Evolutionary conservation across 2,329 filamentous ascomycete species (phyloP).

Genomic region (Penicillium polonicum): DNA sequence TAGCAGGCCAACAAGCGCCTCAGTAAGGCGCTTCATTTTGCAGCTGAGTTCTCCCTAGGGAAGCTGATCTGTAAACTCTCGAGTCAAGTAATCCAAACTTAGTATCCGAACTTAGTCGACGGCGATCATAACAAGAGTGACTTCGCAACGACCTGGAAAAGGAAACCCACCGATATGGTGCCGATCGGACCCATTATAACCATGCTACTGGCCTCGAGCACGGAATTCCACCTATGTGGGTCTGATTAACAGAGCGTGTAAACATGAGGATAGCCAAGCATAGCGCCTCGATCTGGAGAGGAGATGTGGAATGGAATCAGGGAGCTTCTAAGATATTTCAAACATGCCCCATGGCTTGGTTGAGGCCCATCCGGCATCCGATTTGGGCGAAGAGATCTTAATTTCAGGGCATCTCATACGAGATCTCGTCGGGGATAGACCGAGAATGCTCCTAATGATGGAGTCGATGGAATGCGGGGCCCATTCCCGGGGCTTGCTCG

Average conservation of each 20-base stretch:
- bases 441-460: constrained; percentile 15
- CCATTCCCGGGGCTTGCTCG: constrained; percentile 18
- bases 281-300: constrained; percentile 14
- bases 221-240: background rate
- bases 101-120: constrained; percentile 14
- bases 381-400: background rate
- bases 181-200: constrained; percentile 26
- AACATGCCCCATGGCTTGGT: constrained; percentile 2
- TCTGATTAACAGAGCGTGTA: constrained; percentile 6
- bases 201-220: background rate
- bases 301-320: constrained; percentile 22
- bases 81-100: constrained; percentile 1
- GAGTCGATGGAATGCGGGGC: constrained; percentile 20
- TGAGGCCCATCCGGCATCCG: background rate
- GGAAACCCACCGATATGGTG: constrained; percentile 5
- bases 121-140: constrained; percentile 10
- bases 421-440: constrained; percentile 1
- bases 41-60: background rate
- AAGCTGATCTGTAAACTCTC: background rate
- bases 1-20: constrained; percentile 13
- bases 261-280: constrained; percentile 19
- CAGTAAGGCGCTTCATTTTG: constrained; percentile 17
- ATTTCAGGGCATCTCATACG: background rate
- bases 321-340: background rate
- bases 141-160: constrained; percentile 3